These are phyloP conservation scores for Tetrahymena elliotti DNA, from an alignment of 73 alveolate genomes.

Conservation along the genomic window DNA sequence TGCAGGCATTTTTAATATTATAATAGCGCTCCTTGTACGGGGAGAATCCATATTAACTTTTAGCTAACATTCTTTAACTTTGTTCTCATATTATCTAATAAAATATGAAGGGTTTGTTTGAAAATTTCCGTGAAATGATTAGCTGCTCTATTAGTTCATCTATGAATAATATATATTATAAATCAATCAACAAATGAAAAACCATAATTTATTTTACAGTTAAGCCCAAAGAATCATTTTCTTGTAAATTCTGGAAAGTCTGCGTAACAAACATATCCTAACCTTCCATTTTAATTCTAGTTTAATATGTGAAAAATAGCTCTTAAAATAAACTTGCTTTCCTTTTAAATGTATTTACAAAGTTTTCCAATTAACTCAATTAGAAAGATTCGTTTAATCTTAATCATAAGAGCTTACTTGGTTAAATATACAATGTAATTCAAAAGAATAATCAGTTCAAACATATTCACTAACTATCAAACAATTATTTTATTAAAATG, in stretches of 20 bases:
- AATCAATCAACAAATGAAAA: neutral
- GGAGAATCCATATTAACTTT: neutral
- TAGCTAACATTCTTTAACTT: neutral
- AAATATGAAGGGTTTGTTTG: neutral
- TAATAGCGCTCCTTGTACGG: neutral
- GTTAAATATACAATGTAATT: neutral
- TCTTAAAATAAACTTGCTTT: neutral
- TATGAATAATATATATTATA: neutral
- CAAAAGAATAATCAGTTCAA: too few relatives aligned
- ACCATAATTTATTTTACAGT: neutral
- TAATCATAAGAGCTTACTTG: neutral
- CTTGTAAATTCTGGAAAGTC: neutral
- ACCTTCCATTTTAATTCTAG: neutral
- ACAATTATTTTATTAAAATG: too few relatives aligned
- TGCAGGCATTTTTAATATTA: neutral
- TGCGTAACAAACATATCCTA: neutral
- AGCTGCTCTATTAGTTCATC: neutral
- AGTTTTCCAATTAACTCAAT: neutral
- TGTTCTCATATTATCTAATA: neutral
- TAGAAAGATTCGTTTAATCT: neutral
- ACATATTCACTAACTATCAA: too few relatives aligned
- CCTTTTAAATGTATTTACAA: neutral
- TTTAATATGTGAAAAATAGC: neutral
- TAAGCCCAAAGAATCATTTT: neutral
- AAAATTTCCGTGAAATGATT: neutral